Conservation (phyloP, 2,329 filamentous ascomycete species). For the Eutypa lata region DNA sequence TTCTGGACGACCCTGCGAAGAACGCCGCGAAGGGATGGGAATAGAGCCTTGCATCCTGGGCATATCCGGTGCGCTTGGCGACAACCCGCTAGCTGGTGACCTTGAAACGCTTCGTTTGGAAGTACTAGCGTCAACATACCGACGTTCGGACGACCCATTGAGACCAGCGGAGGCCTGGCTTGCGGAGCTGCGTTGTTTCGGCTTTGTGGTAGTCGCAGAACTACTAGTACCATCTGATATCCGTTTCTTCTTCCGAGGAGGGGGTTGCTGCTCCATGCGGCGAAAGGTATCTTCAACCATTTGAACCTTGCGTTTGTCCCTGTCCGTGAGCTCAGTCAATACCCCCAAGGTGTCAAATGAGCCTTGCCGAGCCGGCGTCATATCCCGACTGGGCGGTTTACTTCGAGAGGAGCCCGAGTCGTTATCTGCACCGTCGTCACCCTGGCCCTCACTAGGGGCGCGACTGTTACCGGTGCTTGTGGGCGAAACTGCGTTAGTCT, state of each 20-base stretch:
- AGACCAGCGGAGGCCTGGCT: slow-evolving; percentile 11
- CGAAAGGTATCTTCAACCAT: slow-evolving; percentile 64
- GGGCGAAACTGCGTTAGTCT: slow-evolving; percentile 55
- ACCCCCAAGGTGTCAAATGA: slow-evolving; percentile 59
- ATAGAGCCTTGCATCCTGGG: slow-evolving; percentile 27
- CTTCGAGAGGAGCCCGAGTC: slow-evolving; percentile 57
- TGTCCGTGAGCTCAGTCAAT: slow-evolving; percentile 61
- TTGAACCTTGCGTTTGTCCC: slow-evolving; percentile 65
- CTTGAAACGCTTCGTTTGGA: slow-evolving; percentile 48
- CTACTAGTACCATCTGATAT: slow-evolving; percentile 49
- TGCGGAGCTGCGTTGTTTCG: slow-evolving; percentile 30
- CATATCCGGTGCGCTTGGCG: slow-evolving; percentile 31
- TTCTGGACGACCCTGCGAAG: slow-evolving; percentile 35
- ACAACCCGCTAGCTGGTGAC: slow-evolving; percentile 44
- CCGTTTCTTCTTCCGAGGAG: slow-evolving; percentile 61
- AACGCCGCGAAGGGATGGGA: slow-evolving; percentile 32
- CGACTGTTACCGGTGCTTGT: slow-evolving; percentile 63
- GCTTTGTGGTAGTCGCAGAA: slow-evolving; percentile 31
- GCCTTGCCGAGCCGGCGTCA: slow-evolving; percentile 59
- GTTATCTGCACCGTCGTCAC: slow-evolving; percentile 52
- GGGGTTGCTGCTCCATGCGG: slow-evolving; percentile 58
- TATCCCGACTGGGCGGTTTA: slow-evolving; percentile 65
- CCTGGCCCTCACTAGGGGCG: slow-evolving; percentile 59
- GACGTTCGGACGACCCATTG: slow-evolving; percentile 35
- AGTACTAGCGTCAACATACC: slow-evolving; percentile 52